Conservation (phyloP, 2,329 filamentous ascomycete species). For the Ceratocystis huliohia region DNA sequence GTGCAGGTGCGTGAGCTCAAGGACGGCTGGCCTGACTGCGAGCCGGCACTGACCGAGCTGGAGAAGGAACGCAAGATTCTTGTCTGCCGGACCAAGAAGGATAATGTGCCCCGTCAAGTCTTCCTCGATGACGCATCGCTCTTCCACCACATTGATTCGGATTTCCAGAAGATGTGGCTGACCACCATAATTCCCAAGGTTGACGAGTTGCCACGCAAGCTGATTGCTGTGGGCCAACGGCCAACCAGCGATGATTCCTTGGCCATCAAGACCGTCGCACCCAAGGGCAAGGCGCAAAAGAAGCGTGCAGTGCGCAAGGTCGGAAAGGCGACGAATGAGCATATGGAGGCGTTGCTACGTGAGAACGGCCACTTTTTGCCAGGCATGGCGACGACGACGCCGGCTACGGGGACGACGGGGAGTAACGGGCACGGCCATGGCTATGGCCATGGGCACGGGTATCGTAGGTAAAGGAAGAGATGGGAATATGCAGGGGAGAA, state of each 20-base stretch:
- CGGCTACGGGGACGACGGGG: not conserved
- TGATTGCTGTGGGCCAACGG: conserved; percentile 66
- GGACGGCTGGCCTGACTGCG: conserved; percentile 85
- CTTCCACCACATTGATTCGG: conserved; percentile 60
- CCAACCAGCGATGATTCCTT: conserved; percentile 70
- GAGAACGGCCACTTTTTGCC: conserved; percentile 42
- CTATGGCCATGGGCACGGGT: not conserved
- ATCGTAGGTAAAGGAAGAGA: not conserved
- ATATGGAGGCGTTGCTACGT: conserved; percentile 72
- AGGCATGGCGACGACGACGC: conserved; percentile 13
- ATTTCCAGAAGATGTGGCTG: conserved; percentile 76
- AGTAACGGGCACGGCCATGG: conserved; percentile 33
- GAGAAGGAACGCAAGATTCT: conserved; percentile 69
- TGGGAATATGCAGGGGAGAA: too few relatives aligned
- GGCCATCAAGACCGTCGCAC: conserved; percentile 30
- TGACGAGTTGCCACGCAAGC: conserved; percentile 63
- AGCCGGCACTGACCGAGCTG: conserved; percentile 62
- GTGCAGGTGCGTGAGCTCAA: conserved; percentile 82
- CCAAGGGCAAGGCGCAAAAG: conserved; percentile 59
- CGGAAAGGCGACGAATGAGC: conserved; percentile 74
- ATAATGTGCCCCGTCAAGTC: conserved; percentile 70
- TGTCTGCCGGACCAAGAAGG: conserved; percentile 84
- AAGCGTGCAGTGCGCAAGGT: conserved; percentile 52
- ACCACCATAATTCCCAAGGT: conserved; percentile 63
- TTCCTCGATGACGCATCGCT: conserved; percentile 80